A percentile compares a stretch with the other conserved stretches of the same genome.
Conservation (phyloP, 1,284 basidiomycete species). For the Leccinum insolens region DNA sequence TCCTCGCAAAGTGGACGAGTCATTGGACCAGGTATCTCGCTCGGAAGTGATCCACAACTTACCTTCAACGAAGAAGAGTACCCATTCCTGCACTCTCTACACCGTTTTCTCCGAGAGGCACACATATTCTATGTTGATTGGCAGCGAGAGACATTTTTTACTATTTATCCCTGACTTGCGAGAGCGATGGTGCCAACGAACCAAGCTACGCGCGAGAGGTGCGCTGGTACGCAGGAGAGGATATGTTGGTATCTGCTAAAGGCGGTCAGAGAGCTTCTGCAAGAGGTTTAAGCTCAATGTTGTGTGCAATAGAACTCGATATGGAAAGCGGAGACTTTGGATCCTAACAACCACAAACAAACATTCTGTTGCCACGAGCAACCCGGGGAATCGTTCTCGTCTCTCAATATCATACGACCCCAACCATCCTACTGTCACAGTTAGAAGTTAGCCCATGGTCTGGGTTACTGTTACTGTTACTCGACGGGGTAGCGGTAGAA, state of each 20-base stretch:
- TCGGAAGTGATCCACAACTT: constrained; percentile 40
- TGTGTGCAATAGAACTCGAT: neutral
- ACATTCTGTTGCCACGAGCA: too few species aligned
- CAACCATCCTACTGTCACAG: too few species aligned
- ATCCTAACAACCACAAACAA: neutral
- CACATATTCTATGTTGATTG: constrained; percentile 37
- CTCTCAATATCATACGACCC: too few species aligned
- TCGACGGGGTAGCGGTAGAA: too few species aligned
- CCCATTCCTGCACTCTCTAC: constrained; percentile 68
- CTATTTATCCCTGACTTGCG: constrained; percentile 18
- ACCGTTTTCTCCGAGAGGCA: constrained; percentile 49
- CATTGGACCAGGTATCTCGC: constrained; percentile 48
- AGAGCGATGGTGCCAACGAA: constrained; percentile 20
- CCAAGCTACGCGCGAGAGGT: constrained; percentile 6
- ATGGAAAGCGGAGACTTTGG: neutral
- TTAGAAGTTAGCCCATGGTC: too few species aligned
- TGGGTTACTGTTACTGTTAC: too few species aligned
- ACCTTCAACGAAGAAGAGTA: constrained; percentile 53
- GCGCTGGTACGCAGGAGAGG: constrained; percentile 4
- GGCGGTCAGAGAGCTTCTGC: too few species aligned
- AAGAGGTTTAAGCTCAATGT: too few species aligned
- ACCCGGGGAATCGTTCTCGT: too few species aligned
- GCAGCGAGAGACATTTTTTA: constrained; percentile 6
- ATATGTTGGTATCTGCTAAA: constrained; percentile 21
- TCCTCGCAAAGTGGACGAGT: constrained; percentile 38